These are phyloP conservation scores for Wolfiporia cocos DNA, from an alignment of 1,284 basidiomycete species.

Conservation along the genomic window DNA sequence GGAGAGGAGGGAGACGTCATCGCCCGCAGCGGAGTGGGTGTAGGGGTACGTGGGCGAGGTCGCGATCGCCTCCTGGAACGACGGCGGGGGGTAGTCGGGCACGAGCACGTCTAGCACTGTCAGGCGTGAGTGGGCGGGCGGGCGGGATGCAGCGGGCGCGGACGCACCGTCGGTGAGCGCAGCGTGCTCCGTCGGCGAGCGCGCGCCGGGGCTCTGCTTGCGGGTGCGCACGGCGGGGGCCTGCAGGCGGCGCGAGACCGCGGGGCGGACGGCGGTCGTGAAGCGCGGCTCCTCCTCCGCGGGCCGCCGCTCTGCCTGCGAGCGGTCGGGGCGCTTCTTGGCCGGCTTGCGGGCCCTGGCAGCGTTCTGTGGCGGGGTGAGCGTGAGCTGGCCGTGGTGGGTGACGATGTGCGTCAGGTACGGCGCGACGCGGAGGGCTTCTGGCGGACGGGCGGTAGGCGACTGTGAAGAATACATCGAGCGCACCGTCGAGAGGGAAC, in stretches of 20 bases:
- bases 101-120: constrained; percentile 25
- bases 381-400: constrained; percentile 46
- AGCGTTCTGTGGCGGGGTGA: constrained; percentile 46
- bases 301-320: constrained; percentile 9
- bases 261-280: constrained; percentile 26
- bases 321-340: constrained; percentile 16
- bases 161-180: constrained; percentile 14
- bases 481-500: constrained; percentile 9
- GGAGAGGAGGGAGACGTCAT: background rate
- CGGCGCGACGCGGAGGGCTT: constrained; percentile 43
- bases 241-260: constrained; percentile 21
- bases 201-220: constrained; percentile 12
- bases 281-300: constrained; percentile 29
- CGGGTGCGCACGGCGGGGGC: constrained; percentile 21
- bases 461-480: constrained; percentile 15
- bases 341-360: constrained; percentile 47
- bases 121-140: background rate
- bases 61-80: constrained; percentile 53
- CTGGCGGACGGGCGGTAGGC: constrained; percentile 8
- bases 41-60: constrained; percentile 25
- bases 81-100: constrained; percentile 53
- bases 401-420: constrained; percentile 52
- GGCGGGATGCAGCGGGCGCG: background rate
- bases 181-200: constrained; percentile 6
- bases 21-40: constrained; percentile 6